Percentiles rank a stretch among this genome's conserved stretches.
phyloP scores from a whole-genome alignment of 371 early-diverging fungal genomes.

The Capillidium rhysosporum region DNA sequence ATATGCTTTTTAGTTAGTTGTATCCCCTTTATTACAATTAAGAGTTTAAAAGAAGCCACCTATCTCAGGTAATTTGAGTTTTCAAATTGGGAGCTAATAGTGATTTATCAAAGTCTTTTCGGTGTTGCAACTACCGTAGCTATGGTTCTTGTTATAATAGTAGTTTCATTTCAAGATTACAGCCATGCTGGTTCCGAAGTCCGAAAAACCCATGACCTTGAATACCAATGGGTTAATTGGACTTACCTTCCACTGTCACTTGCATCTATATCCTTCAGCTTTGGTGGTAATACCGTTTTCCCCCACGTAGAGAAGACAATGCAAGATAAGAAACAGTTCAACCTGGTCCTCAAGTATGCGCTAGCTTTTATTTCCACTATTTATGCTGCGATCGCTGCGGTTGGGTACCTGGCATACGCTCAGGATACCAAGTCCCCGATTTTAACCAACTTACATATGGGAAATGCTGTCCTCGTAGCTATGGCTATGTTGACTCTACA shows the following conservation, averaged over 20 bases:
- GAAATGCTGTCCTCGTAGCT: conserved; percentile 33
- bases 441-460: conserved; percentile 38
- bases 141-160: conserved; percentile 19
- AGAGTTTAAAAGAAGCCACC: conserved; percentile 34
- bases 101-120: conserved; percentile 17
- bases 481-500: conserved; percentile 55
- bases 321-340: conserved; percentile 52
- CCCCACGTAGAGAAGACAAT: conserved; percentile 33
- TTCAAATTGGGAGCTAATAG: neutral
- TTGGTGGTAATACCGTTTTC: conserved; percentile 63
- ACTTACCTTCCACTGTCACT: conserved; percentile 22
- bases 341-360: conserved; percentile 36
- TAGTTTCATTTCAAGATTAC: conserved; percentile 15
- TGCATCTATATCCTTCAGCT: conserved; percentile 52
- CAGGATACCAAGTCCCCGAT: conserved; percentile 36
- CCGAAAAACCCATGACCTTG: conserved; percentile 24
- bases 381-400: conserved; percentile 50
- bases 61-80: conserved; percentile 16
- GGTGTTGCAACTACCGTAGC: conserved; percentile 28
- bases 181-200: conserved; percentile 9
- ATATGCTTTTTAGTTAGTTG: conserved; percentile 18
- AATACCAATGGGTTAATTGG: conserved; percentile 52
- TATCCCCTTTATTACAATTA: conserved; percentile 30
- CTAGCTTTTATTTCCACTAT: conserved; percentile 45
- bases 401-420: conserved; percentile 66